These are phyloP conservation scores for Fusarium sp. DNA, from an alignment of 2,329 filamentous ascomycete species.

Conservation along the genomic window DNA sequence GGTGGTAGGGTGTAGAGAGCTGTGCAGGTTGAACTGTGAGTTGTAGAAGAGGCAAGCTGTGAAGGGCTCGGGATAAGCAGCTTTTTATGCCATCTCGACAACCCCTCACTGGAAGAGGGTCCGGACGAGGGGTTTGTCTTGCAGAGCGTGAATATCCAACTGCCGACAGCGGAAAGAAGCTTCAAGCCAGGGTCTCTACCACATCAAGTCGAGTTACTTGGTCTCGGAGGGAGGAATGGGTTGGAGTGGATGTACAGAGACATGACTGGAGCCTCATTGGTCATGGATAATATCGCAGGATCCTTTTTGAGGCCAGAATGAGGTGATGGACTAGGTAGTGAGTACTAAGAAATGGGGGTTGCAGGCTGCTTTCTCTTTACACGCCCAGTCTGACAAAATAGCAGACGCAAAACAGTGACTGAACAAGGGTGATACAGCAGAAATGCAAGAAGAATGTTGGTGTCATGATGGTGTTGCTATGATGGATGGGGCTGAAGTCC, in stretches of 20 bases:
- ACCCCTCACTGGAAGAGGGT: not conserved
- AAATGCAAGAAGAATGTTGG: slow-evolving; percentile 5
- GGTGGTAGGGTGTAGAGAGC: slow-evolving; percentile 10
- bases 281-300: not conserved
- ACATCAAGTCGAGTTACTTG: slow-evolving; percentile 11
- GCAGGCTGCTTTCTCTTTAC: not conserved
- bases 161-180: slow-evolving; percentile 20
- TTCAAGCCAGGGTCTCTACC: slow-evolving; percentile 11
- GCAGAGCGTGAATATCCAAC: slow-evolving; percentile 10
- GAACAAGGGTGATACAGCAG: not conserved
- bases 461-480: slow-evolving; percentile 26
- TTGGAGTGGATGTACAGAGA: slow-evolving; percentile 1
- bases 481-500: slow-evolving; percentile 3
- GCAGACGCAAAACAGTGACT: not conserved
- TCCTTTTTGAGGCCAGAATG: slow-evolving; percentile 19
- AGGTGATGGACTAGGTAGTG: slow-evolving; percentile 9
- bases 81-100: slow-evolving; percentile 25
- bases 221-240: accelerated
- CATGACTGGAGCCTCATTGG: slow-evolving; percentile 8
- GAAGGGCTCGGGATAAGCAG: slow-evolving; percentile 11
- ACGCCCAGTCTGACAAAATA: not conserved
- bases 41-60: not conserved
- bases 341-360: not conserved
- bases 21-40: slow-evolving; percentile 14
- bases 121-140: not conserved